Evolutionary conservation across 257 asterid genomes (phyloP).

Genomic region (Dorcoceras hygrometricum): DNA sequence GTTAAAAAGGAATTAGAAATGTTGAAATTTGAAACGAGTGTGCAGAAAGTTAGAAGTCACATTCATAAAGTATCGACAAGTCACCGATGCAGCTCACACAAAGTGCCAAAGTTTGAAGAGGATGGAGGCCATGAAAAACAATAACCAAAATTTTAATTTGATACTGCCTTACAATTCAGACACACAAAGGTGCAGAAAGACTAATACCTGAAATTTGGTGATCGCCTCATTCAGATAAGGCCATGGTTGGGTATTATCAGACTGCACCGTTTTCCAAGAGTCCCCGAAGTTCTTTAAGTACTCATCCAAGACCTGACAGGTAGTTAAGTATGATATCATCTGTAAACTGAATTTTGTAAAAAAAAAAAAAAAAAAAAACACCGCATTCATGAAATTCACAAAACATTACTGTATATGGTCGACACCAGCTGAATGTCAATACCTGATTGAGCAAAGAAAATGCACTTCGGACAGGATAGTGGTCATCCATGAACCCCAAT

Average conservation of each 20-base stretch:
- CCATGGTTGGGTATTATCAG: constrained; percentile 68
- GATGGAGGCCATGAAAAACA: neutral
- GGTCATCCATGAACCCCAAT: constrained; percentile 53
- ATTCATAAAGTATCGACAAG: neutral
- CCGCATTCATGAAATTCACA: neutral
- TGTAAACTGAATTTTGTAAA: too few relatives aligned
- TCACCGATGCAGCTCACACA: too few relatives aligned
- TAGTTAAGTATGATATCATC: neutral
- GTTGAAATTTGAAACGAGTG: neutral
- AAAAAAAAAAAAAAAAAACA: neutral
- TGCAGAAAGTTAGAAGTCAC: neutral
- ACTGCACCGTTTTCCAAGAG: constrained; percentile 67
- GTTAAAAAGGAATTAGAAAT: neutral
- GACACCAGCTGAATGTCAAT: neutral
- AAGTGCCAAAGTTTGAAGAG: neutral
- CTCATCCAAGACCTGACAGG: constrained; percentile 79
- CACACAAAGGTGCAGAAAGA: neutral
- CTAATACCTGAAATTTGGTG: constrained; percentile 29
- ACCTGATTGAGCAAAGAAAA: constrained; percentile 56
- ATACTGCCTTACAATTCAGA: neutral
- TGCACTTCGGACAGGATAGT: constrained; percentile 57
- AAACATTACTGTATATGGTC: neutral
- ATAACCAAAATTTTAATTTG: neutral
- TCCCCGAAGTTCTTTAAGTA: constrained; percentile 82
- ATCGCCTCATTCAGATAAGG: constrained; percentile 72